A percentile compares a stretch with the other conserved stretches of the same genome.
Evolutionary conservation across 139 green algal species (phyloP).

Genomic region (Mychonastes homosphaera): DNA sequence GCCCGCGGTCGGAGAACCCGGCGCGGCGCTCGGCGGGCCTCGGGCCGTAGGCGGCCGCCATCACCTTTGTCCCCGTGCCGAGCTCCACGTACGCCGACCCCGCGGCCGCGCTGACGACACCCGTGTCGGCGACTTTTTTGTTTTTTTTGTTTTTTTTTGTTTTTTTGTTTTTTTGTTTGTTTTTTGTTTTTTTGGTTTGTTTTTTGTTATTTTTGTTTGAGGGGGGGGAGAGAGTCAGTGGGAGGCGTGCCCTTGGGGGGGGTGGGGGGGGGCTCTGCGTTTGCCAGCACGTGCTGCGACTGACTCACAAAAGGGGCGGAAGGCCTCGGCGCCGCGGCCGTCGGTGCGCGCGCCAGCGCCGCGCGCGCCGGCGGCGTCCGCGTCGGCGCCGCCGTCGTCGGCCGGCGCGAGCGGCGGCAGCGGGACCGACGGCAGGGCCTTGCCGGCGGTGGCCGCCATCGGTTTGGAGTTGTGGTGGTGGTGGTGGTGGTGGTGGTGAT

Average conservation of each 20-base stretch:
- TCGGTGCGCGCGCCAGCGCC: slow-evolving; percentile 22
- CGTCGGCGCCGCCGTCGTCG: not conserved
- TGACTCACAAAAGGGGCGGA: slow-evolving; percentile 39
- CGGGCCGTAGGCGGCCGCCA: slow-evolving; percentile 64
- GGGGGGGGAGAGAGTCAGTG: not conserved
- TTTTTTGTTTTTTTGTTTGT: not conserved
- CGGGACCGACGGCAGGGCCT: slow-evolving; percentile 12
- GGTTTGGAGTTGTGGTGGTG: no score
- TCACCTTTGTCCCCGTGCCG: slow-evolving; percentile 60
- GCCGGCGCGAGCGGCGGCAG: slow-evolving; percentile 13
- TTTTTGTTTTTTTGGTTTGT: not conserved
- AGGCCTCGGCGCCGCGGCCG: slow-evolving; percentile 39
- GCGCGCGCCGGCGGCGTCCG: not conserved
- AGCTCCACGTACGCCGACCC: slow-evolving; percentile 68
- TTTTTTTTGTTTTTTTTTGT: not conserved
- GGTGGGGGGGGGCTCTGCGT: not conserved
- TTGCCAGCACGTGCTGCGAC: no score
- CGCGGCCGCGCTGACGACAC: slow-evolving; percentile 46
- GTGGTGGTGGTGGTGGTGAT: no score
- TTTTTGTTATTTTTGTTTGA: not conserved
- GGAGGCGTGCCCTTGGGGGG: not conserved
- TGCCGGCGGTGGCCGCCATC: no score
- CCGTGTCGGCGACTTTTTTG: slow-evolving; percentile 42
- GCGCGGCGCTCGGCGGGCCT: slow-evolving; percentile 34
- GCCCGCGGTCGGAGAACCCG: slow-evolving; percentile 40